Percentiles rank a stretch among this genome's conserved stretches.
phyloP scores from a whole-genome alignment of 208 protist genomes.

The Vickermania spadyakhi region DNA sequence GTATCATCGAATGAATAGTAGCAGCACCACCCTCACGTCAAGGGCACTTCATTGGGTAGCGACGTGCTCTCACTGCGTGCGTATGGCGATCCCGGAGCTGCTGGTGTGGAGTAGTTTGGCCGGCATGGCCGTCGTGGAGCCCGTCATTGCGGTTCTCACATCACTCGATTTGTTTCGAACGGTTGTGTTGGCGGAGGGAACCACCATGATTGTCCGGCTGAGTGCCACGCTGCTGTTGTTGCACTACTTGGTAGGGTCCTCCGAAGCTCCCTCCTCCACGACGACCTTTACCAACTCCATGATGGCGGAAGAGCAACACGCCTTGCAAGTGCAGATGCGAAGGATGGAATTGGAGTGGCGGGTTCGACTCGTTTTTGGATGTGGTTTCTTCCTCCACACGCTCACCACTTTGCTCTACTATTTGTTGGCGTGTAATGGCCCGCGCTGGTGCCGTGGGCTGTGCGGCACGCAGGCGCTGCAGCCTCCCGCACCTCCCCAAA shows the following conservation, averaged over 20 bases:
- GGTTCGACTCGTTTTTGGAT: slow-evolving; percentile 42
- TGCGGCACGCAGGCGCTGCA: slow-evolving; percentile 6
- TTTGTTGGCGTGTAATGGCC: slow-evolving; percentile 20
- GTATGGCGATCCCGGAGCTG: slow-evolving; percentile 32
- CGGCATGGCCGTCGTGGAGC: slow-evolving; percentile 36
- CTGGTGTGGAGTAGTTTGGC: slow-evolving; percentile 33
- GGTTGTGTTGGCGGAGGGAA: slow-evolving; percentile 61
- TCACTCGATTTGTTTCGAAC: slow-evolving; percentile 51
- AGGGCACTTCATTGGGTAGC: slow-evolving; percentile 1
- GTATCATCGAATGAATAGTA: neutral
- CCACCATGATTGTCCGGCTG: slow-evolving; percentile 36
- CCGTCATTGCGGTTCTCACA: slow-evolving; percentile 52
- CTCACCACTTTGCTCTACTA: slow-evolving; percentile 38
- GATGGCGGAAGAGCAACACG: neutral
- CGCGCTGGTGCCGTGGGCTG: slow-evolving; percentile 12
- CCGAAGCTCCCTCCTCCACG: too few species aligned
- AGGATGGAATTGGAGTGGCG: slow-evolving; percentile 14
- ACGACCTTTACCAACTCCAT: too few species aligned
- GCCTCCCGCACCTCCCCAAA: neutral
- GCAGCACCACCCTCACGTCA: neutral
- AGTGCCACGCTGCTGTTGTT: slow-evolving; percentile 28
- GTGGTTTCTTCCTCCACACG: slow-evolving; percentile 45
- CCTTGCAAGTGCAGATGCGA: neutral
- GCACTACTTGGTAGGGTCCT: neutral
- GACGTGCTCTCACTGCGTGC: neutral